These are phyloP conservation scores for Dinochytrium kinnereticum DNA, from an alignment of 371 early-diverging fungal genomes.

Conservation along the genomic window DNA sequence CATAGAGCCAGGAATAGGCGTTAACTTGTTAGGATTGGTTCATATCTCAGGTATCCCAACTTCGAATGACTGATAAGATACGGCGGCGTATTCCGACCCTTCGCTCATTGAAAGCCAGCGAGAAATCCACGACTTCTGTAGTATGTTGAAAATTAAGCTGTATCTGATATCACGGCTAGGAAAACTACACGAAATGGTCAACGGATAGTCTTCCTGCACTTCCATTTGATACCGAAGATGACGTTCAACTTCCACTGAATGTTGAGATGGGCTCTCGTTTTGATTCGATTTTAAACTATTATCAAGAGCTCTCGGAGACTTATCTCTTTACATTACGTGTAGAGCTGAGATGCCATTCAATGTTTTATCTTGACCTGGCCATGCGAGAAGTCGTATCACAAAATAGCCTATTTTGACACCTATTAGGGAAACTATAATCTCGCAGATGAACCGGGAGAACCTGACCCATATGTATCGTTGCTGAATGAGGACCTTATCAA, in stretches of 20 bases:
- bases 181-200: slow-evolving; percentile 28
- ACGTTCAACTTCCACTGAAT: slow-evolving; percentile 38
- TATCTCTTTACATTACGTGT: slow-evolving; percentile 80
- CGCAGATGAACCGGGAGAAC: slow-evolving; percentile 76
- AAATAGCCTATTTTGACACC: neutral
- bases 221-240: slow-evolving; percentile 32
- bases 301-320: slow-evolving; percentile 75
- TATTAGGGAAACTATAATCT: slow-evolving; percentile 71
- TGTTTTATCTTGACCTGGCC: slow-evolving; percentile 89
- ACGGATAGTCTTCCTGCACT: slow-evolving; percentile 46
- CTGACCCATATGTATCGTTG: slow-evolving; percentile 84
- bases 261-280: slow-evolving; percentile 42
- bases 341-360: slow-evolving; percentile 84
- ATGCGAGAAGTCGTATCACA: slow-evolving; percentile 73
- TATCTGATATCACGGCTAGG: slow-evolving; percentile 6
- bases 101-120: slow-evolving; percentile 8
- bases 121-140: slow-evolving; percentile 18
- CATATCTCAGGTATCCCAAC: slow-evolving; percentile 58
- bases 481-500: slow-evolving; percentile 80
- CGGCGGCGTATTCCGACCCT: slow-evolving; percentile 20
- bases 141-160: neutral
- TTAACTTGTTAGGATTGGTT: slow-evolving; percentile 69
- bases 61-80: slow-evolving; percentile 31
- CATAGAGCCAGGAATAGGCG: neutral
- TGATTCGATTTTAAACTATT: slow-evolving; percentile 62